phyloP scores from a whole-genome alignment of 257 asterid species.

The Galeopsis tetrahit region DNA sequence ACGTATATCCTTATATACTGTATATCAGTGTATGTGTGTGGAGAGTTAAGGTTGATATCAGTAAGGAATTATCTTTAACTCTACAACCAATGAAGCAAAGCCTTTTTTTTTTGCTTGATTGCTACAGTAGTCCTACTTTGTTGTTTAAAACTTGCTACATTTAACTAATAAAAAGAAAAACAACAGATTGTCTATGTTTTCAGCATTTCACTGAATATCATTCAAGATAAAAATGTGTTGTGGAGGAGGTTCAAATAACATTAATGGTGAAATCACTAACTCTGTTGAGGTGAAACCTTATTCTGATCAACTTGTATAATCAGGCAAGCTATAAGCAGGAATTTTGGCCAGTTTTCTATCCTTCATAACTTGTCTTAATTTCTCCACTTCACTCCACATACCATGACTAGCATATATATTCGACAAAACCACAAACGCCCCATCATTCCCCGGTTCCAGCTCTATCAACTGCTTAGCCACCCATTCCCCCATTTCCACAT shows the following conservation, averaged over 20 bases:
- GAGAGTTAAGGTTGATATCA: neutral
- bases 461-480: slow-evolving; percentile 75
- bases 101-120: neutral
- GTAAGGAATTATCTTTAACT: neutral
- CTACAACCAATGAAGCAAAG: neutral
- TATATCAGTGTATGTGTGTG: neutral
- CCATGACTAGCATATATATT: slow-evolving; percentile 82
- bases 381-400: slow-evolving; percentile 80
- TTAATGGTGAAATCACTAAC: neutral
- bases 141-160: neutral
- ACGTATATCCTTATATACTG: neutral
- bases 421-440: slow-evolving; percentile 78
- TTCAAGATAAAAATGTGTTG: neutral
- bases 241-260: neutral
- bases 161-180: neutral
- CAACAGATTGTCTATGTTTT: neutral
- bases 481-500: slow-evolving; percentile 80
- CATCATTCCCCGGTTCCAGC: slow-evolving; percentile 83
- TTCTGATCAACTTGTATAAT: slow-evolving; percentile 1
- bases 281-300: neutral
- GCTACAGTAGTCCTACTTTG: neutral
- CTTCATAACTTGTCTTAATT: slow-evolving; percentile 64
- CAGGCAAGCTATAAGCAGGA: slow-evolving; percentile 77
- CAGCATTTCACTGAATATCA: no score
- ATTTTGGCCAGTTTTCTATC: slow-evolving; percentile 60